Evolutionary conservation across 2,329 filamentous ascomycete species (phyloP).

Genomic region (Elsinoe perseae): DNA sequence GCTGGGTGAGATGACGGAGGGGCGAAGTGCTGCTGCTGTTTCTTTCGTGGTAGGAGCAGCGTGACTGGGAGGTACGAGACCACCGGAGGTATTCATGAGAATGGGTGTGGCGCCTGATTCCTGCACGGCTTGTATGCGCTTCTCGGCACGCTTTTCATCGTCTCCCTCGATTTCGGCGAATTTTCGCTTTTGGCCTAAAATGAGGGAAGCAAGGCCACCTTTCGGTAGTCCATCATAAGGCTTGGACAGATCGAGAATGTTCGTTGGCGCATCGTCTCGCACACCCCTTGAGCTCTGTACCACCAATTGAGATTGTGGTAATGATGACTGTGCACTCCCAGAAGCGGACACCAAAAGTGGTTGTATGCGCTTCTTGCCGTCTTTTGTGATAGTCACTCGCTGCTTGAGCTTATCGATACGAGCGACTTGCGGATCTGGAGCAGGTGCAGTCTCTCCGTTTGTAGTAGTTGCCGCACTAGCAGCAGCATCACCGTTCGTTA

Average conservation of each 20-base stretch:
- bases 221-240: constrained; percentile 89
- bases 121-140: constrained; percentile 51
- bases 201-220: constrained; percentile 74
- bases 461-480: constrained; percentile 13
- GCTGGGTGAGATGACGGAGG: constrained; percentile 75
- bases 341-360: constrained; percentile 87
- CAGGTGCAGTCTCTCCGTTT: constrained; percentile 35
- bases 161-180: constrained; percentile 65
- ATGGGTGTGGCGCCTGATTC: constrained; percentile 63
- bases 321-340: constrained; percentile 74
- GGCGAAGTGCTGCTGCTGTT: constrained; percentile 73
- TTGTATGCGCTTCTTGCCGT: constrained; percentile 92
- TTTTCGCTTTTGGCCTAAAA: constrained; percentile 91
- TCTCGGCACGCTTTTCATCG: constrained; percentile 57
- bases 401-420: constrained; percentile 71
- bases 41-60: constrained; percentile 55
- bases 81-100: constrained; percentile 67
- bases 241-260: constrained; percentile 81
- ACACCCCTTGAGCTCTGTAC: constrained; percentile 18
- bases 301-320: constrained; percentile 78
- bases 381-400: constrained; percentile 87
- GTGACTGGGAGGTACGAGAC: constrained; percentile 66
- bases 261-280: constrained; percentile 65
- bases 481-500: constrained; percentile 20
- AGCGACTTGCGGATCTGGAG: constrained; percentile 47